A percentile compares a stretch with the other conserved stretches of the same genome.
These are phyloP conservation scores for Trametes versicolor DNA, from an alignment of 1,284 basidiomycete species.

Conservation along the genomic window DNA sequence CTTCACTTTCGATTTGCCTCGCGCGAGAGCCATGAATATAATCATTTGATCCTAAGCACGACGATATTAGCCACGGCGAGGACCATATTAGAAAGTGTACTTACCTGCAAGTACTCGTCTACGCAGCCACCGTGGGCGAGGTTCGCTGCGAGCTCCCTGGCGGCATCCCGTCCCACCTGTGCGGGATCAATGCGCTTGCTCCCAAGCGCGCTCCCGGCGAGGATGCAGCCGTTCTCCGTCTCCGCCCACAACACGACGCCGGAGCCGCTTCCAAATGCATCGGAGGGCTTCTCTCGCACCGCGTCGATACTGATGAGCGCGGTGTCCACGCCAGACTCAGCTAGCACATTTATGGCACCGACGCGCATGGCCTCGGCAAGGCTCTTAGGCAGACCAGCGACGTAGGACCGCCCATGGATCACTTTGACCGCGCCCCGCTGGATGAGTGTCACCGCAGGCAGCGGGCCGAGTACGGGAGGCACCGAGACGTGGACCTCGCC, in stretches of 20 bases:
- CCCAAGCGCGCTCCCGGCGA: conserved; percentile 73
- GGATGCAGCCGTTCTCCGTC: conserved; percentile 66
- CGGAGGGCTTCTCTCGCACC: conserved; percentile 55
- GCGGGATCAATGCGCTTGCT: conserved; percentile 54
- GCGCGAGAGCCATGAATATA: conserved; percentile 75
- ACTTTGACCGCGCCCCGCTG: conserved; percentile 60
- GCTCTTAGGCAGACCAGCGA: conserved; percentile 63
- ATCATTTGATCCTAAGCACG: conserved; percentile 73
- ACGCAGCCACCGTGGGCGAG: conserved; percentile 70
- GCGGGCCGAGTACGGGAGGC: conserved; percentile 49
- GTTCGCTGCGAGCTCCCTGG: conserved; percentile 61
- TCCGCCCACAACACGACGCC: conserved; percentile 79
- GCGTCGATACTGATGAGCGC: conserved; percentile 52
- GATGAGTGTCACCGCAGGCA: conserved; percentile 59
- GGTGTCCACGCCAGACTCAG: conserved; percentile 37
- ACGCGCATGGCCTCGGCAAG: conserved; percentile 64
- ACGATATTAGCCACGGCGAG: neutral
- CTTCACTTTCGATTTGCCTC: conserved; percentile 65
- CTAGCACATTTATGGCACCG: conserved; percentile 57
- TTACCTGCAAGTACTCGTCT: conserved; percentile 71
- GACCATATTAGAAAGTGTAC: neutral
- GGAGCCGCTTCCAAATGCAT: conserved; percentile 66
- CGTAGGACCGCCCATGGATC: conserved; percentile 67
- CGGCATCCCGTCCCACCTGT: conserved; percentile 66
- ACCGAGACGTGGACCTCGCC: conserved; percentile 63